Conservation (phyloP, 2,329 filamentous ascomycete genomes). For the Xylaria hypoxylon region DNA sequence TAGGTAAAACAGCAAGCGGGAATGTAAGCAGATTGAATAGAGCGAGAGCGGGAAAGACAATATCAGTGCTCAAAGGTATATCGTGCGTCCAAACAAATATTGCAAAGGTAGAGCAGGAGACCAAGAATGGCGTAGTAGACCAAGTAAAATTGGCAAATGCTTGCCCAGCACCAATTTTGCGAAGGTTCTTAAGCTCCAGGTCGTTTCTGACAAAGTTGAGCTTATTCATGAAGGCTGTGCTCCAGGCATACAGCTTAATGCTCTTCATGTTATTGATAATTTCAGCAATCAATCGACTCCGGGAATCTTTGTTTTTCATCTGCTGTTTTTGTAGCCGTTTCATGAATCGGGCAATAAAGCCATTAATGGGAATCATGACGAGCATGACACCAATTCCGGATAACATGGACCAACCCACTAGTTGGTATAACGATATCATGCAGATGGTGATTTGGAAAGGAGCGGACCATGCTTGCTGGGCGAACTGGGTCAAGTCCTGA, state of each 20-base stretch:
- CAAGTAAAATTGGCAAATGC: constrained; percentile 97
- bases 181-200: constrained; percentile 91
- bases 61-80: constrained; percentile 86
- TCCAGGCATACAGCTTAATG: constrained; percentile 99
- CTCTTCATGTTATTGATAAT: constrained; percentile 99
- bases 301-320: constrained; percentile 99
- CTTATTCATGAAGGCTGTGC: constrained; percentile 96
- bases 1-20: constrained; percentile 90
- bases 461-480: constrained; percentile 94
- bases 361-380: constrained; percentile 96
- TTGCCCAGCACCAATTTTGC: constrained; percentile 94
- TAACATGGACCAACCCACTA: constrained; percentile 96
- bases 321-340: constrained; percentile 94
- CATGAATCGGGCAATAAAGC: constrained; percentile 90
- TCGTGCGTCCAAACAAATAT: constrained; percentile 90
- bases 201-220: constrained; percentile 97
- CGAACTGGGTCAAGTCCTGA: constrained; percentile 94
- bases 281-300: constrained; percentile 93
- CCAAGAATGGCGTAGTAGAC: constrained; percentile 96
- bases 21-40: constrained; percentile 97
- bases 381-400: constrained; percentile 96
- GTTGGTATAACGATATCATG: constrained; percentile 93
- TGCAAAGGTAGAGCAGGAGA: constrained; percentile 95
- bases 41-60: constrained; percentile 90
- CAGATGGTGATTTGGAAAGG: constrained; percentile 96